Conservation (phyloP, 345 rosid genomes). For the Microthlaspi erraticum region DNA sequence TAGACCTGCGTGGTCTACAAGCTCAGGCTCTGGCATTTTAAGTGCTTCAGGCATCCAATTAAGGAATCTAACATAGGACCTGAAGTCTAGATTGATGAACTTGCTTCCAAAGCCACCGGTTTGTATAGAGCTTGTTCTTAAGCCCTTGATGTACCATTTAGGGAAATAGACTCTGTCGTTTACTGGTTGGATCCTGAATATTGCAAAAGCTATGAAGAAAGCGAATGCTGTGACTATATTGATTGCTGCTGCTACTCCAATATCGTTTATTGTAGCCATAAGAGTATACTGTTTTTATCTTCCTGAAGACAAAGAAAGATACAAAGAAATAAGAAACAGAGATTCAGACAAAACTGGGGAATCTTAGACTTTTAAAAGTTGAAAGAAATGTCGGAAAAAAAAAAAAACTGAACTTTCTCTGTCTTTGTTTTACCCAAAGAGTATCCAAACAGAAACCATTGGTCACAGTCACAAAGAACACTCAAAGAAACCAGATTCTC, state of each 20-base stretch:
- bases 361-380: neutral
- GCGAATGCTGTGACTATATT: conserved; percentile 78
- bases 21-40: conserved; percentile 93
- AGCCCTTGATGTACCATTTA: conserved; percentile 88
- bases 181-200: conserved; percentile 85
- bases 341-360: conserved; percentile 31
- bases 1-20: conserved; percentile 87
- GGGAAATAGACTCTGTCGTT: conserved; percentile 95
- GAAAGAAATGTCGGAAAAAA: conserved; percentile 1
- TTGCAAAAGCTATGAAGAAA: conserved; percentile 78
- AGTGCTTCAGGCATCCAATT: conserved; percentile 96
- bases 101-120: conserved; percentile 67
- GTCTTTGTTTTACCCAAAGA: conserved; percentile 14
- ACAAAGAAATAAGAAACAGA: neutral
- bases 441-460: conserved; percentile 17
- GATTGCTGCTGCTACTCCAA: conserved; percentile 84
- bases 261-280: conserved; percentile 85
- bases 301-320: conserved; percentile 34
- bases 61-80: conserved; percentile 70
- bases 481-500: conserved; percentile 12
- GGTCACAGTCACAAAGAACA: conserved; percentile 37
- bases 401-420: conserved; percentile 1
- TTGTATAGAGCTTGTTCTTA: conserved; percentile 71
- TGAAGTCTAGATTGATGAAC: conserved; percentile 73
- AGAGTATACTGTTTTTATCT: neutral